Base-by-base conservation (phyloP, 176 grass and related monocot species). In the Echinochloa phyllopogon region DNA sequence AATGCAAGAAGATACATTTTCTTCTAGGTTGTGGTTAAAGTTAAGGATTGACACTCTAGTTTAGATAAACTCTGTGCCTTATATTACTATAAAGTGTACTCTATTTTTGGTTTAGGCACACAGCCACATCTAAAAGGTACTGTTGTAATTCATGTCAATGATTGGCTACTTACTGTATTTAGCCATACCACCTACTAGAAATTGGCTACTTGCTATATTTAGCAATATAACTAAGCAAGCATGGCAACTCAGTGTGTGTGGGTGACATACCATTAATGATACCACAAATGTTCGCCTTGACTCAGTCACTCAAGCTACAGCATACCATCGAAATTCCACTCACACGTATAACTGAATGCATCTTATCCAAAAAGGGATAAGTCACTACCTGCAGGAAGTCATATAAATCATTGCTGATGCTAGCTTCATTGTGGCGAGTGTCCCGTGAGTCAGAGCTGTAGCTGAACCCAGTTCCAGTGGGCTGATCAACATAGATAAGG, bases 381-480 rank as follows among this genome's bases (percentile, higher is more conserved):
- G 40, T n/a, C 13, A 55, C 43, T 95, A 98, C 95, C 95, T 95
- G 93, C 53, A 98, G 82, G 67, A 98, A 98, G 20, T 86, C 68
- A 87, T 98, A 98, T 6, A 98, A 84, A 82, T 95, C 95, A 56
- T 93, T 77, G 76, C 93, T 95, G 70, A 98, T 71, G 24, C 80
- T 65, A 0, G 86, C 79, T 88, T 98, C 95, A 5, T 98, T 83
- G 36, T 98, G 95, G 41, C 95, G 93, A 36, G 87, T 91, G 64
- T 98, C 95, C 0, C 87, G 85, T 2, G 33, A n/a, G 57, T 98
- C 83, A 0, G 95, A 93, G 71, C 82, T 98, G 77, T 95, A 98
- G 84, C 93, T 98, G 40, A 98, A 98, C 79, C 95, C 93, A 66
- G 95, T 98, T 70, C 95, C 93, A 3, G 95, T 98, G 10, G 95